Conservation (phyloP, 2,329 filamentous ascomycete genomes). For the Penicillium crustosum region DNA sequence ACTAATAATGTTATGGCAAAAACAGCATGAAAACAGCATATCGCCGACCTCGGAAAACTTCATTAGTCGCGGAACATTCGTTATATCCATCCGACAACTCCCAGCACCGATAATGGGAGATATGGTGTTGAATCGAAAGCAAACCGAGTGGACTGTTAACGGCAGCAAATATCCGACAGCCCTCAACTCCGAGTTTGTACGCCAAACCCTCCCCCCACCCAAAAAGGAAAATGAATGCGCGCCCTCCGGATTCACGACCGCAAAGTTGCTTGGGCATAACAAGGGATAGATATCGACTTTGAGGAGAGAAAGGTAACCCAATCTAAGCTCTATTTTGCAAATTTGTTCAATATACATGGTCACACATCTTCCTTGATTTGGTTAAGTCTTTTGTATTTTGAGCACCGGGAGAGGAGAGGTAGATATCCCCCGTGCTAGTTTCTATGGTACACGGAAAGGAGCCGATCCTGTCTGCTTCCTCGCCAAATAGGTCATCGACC, state of each 20-base stretch:
- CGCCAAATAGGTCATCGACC: conserved; percentile 9
- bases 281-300: not conserved
- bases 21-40: not conserved
- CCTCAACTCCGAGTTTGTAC: not conserved
- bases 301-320: not conserved
- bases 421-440: conserved; percentile 17
- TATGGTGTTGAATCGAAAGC: not conserved
- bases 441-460: conserved; percentile 29
- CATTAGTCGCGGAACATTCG: not conserved
- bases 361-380: not conserved
- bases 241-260: not conserved
- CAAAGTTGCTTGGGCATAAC: not conserved
- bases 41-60: not conserved
- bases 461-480: conserved; percentile 11
- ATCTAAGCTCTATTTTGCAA: not conserved
- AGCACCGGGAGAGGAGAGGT: conserved; percentile 9
- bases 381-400: conserved; percentile 3
- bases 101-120: not conserved
- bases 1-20: not conserved
- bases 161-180: no score
- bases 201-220: not conserved
- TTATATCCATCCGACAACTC: not conserved
- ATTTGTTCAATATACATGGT: not conserved
- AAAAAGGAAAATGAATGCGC: not conserved
- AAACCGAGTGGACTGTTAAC: not conserved